These are phyloP conservation scores for Radiomyces spectabilis DNA, from an alignment of 192 early-diverging fungal species.

Conservation along the genomic window DNA sequence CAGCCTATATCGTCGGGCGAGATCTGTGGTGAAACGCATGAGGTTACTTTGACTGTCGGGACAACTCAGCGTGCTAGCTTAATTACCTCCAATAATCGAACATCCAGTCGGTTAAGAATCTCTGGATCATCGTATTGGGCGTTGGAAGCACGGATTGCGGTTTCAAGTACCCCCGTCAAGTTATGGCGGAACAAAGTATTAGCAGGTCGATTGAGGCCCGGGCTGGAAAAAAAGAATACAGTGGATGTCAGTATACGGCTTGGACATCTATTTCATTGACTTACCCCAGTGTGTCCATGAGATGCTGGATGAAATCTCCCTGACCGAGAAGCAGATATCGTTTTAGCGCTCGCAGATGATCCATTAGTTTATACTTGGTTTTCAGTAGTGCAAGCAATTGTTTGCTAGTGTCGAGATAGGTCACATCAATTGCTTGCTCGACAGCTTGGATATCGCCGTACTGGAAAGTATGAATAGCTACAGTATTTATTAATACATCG, in stretches of 20 bases:
- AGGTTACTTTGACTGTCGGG: too few relatives aligned
- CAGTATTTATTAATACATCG: too few relatives aligned
- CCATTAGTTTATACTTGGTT: constrained; percentile 71
- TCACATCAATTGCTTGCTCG: constrained; percentile 65
- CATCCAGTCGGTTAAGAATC: constrained; percentile 71
- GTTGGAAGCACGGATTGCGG: constrained; percentile 81
- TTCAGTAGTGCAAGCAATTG: constrained; percentile 77
- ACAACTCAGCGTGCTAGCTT: too few relatives aligned
- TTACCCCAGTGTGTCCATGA: constrained; percentile 82
- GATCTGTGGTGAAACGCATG: too few relatives aligned
- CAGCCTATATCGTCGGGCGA: constrained; percentile 64
- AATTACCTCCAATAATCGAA: constrained; percentile 60
- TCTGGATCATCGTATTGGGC: constrained; percentile 79
- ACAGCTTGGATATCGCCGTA: constrained; percentile 65
- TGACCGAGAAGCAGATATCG: constrained; percentile 86
- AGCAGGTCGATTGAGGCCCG: constrained; percentile 57
- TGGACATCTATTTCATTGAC: too few relatives aligned
- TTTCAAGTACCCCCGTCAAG: constrained; percentile 77
- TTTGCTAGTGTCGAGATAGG: constrained; percentile 63
- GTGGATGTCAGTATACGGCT: not conserved
- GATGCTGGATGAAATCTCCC: constrained; percentile 88
- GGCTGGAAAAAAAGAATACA: constrained; percentile 20
- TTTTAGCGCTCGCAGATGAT: constrained; percentile 82
- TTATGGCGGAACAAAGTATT: constrained; percentile 80
- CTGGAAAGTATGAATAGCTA: constrained; percentile 30